These are phyloP conservation scores for Russula foetens DNA, from an alignment of 768 basidiomycete genomes.

Conservation along the genomic window DNA sequence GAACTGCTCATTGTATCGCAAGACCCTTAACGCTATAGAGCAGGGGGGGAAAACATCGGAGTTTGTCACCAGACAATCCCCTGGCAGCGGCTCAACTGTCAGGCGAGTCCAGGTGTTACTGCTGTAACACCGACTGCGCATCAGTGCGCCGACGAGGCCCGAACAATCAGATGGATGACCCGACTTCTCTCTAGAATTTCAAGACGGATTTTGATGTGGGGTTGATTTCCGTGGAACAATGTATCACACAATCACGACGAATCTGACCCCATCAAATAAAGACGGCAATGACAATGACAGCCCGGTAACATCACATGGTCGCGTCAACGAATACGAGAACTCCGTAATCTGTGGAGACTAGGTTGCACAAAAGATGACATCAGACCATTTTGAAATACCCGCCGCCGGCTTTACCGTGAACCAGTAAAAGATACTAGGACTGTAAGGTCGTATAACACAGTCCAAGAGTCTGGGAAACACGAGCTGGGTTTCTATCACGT, in stretches of 20 bases:
- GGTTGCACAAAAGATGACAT: background rate
- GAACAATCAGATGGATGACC: background rate
- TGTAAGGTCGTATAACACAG: background rate
- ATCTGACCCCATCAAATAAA: background rate
- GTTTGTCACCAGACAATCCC: background rate
- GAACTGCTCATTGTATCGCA: background rate
- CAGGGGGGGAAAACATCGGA: background rate
- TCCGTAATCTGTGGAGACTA: background rate
- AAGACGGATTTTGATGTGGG: slow-evolving; percentile 10
- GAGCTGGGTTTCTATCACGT: background rate
- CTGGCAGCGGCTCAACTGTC: background rate
- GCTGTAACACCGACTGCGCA: background rate
- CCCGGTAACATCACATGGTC: background rate
- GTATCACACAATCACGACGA: background rate
- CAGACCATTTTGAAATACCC: background rate
- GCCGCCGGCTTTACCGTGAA: background rate
- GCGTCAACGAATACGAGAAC: background rate
- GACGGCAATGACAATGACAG: background rate
- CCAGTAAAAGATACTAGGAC: too few relatives aligned
- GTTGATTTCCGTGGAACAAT: background rate
- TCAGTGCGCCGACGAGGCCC: background rate
- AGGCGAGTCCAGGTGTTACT: background rate
- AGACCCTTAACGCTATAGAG: background rate
- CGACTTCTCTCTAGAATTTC: background rate
- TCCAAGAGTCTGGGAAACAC: background rate